A percentile compares a stretch with the other conserved stretches of the same genome.
Evolutionary conservation across 2,329 filamentous ascomycete species (phyloP).

Genomic region (Macrophomina phaseolina): DNA sequence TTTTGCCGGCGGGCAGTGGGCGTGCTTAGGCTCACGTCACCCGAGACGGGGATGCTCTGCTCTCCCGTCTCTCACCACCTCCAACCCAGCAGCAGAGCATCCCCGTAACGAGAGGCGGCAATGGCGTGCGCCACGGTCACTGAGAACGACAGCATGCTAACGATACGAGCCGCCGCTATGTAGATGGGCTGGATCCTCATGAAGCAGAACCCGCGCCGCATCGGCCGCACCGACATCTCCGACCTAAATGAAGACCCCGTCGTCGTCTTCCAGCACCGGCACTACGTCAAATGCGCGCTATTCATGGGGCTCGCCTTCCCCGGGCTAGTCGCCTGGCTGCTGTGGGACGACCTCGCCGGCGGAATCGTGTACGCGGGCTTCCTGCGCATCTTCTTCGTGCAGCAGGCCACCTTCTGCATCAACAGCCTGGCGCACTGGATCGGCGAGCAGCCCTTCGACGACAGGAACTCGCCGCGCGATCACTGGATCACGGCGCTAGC

Average conservation of each 20-base stretch:
- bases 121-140: too few species aligned
- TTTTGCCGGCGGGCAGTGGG: neutral
- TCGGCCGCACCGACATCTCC: slow-evolving; percentile 85
- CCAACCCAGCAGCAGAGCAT: slow-evolving; percentile 33
- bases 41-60: neutral
- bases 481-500: slow-evolving; percentile 85
- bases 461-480: slow-evolving; percentile 88
- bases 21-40: neutral
- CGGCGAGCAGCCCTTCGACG: slow-evolving; percentile 89
- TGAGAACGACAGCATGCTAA: slow-evolving; percentile 49
- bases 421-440: slow-evolving; percentile 92
- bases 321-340: slow-evolving; percentile 74
- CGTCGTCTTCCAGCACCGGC: slow-evolving; percentile 85
- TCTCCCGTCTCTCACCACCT: slow-evolving; percentile 61
- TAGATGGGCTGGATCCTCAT: slow-evolving; percentile 87
- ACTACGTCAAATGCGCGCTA: slow-evolving; percentile 82
- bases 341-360: slow-evolving; percentile 81
- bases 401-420: slow-evolving; percentile 92
- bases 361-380: slow-evolving; percentile 87
- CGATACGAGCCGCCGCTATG: too few species aligned
- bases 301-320: slow-evolving; percentile 80
- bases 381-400: slow-evolving; percentile 85
- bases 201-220: slow-evolving; percentile 90
- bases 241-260: slow-evolving; percentile 86
- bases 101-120: neutral